phyloP scores from a whole-genome alignment of 2,329 filamentous ascomycete genomes.

The Raffaelea deltoideospora region DNA sequence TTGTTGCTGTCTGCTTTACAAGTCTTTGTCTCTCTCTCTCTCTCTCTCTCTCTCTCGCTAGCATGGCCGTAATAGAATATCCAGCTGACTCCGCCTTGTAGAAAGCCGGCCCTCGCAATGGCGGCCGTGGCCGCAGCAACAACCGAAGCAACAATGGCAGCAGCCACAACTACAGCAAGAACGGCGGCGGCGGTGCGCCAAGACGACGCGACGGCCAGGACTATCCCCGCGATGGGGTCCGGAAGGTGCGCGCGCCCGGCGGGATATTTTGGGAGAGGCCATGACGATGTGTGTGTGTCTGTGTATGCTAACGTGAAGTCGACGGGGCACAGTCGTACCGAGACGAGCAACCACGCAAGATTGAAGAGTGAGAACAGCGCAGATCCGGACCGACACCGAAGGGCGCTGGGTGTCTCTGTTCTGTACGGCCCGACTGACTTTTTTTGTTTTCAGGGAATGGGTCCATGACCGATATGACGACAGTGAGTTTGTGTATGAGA shows the following conservation, averaged over 20 bases:
- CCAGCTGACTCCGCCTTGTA: background rate
- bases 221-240: slow-evolving; percentile 69
- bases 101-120: slow-evolving; percentile 13
- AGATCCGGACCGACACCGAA: background rate
- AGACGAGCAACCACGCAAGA: slow-evolving; percentile 48
- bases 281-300: slow-evolving; percentile 3
- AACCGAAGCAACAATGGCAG: background rate
- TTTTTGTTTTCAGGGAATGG: slow-evolving; percentile 53
- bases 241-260: slow-evolving; percentile 53
- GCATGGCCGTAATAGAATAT: too few relatives aligned
- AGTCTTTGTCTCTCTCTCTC: background rate
- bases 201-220: slow-evolving; percentile 21
- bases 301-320: background rate
- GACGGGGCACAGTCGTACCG: slow-evolving; percentile 39
- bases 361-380: slow-evolving; percentile 45
- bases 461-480: slow-evolving; percentile 84
- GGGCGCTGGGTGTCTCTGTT: background rate
- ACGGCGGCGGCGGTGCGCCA: slow-evolving; percentile 11
- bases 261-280: too few relatives aligned
- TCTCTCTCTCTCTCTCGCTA: too few relatives aligned
- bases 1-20: too few relatives aligned
- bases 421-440: too few relatives aligned
- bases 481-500: slow-evolving; percentile 20
- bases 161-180: background rate
- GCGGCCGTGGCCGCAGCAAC: slow-evolving; percentile 16